Conservation (phyloP, 2,329 filamentous ascomycete genomes). For the Cryphonectria carpinicola region DNA sequence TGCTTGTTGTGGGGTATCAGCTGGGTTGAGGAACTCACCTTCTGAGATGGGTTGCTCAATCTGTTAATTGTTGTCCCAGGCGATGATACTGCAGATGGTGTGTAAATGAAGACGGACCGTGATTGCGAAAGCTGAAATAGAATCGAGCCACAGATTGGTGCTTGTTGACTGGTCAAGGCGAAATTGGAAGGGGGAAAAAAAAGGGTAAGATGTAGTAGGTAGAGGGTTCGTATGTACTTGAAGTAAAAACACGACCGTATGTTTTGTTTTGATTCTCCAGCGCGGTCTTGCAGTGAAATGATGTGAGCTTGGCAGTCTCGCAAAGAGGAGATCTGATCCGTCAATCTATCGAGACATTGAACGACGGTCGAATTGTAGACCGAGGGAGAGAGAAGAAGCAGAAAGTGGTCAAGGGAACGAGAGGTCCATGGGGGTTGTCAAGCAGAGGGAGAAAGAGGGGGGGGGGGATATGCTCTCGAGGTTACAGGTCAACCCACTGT, state of each 20-base stretch:
- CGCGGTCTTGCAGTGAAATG: neutral
- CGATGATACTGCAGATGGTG: neutral
- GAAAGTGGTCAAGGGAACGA: neutral
- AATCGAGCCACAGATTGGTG: neutral
- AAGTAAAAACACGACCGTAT: neutral
- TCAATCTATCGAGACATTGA: neutral
- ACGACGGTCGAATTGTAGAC: neutral
- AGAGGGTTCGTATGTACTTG: neutral
- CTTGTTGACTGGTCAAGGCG: neutral
- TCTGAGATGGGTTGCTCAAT: slow-evolving; percentile 1
- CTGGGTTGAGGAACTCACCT: neutral
- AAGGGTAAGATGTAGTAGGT: neutral
- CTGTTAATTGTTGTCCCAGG: neutral
- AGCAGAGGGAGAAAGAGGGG: neutral
- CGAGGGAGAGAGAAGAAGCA: neutral
- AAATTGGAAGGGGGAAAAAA: neutral
- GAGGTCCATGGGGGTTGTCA: neutral
- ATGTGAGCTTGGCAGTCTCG: neutral
- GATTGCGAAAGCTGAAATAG: neutral
- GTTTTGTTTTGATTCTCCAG: neutral
- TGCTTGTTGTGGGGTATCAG: neutral
- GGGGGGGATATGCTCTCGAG: neutral
- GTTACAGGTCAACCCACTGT: neutral
- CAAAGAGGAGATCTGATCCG: neutral
- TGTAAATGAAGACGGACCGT: neutral